These are phyloP conservation scores for Sclerotiophoma versabilis DNA, from an alignment of 2,329 filamentous ascomycete species.

Conservation along the genomic window DNA sequence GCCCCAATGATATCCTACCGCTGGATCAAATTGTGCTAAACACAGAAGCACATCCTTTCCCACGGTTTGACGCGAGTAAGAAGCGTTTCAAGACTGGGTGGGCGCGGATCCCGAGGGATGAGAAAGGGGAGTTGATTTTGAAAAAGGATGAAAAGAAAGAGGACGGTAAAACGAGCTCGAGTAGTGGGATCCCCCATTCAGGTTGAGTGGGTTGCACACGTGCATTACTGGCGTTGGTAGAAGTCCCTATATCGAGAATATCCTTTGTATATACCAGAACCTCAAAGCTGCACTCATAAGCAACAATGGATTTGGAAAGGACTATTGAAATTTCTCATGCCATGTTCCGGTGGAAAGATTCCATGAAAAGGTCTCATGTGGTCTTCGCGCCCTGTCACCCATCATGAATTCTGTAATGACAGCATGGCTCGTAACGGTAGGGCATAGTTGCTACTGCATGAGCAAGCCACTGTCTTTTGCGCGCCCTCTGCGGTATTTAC, in stretches of 20 bases:
- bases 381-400: neutral
- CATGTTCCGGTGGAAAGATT: neutral
- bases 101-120: conserved; percentile 69
- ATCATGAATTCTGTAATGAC: neutral
- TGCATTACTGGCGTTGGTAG: conserved; percentile 4
- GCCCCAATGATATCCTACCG: conserved; percentile 79
- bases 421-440: neutral
- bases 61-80: conserved; percentile 80
- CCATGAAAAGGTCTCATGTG: neutral
- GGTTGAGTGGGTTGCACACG: neutral
- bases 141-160: conserved; percentile 18
- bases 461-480: neutral
- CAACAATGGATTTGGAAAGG: neutral
- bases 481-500: neutral
- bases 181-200: neutral
- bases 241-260: neutral
- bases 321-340: neutral
- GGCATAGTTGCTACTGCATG: neutral
- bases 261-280: neutral
- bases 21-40: conserved; percentile 91
- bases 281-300: neutral
- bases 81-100: conserved; percentile 80
- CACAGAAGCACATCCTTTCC: conserved; percentile 92
- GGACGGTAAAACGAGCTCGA: neutral
- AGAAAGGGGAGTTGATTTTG: conserved; percentile 37